Base-by-base conservation (phyloP, 2,329 filamentous ascomycete species). In the Fusarium albidum region DNA sequence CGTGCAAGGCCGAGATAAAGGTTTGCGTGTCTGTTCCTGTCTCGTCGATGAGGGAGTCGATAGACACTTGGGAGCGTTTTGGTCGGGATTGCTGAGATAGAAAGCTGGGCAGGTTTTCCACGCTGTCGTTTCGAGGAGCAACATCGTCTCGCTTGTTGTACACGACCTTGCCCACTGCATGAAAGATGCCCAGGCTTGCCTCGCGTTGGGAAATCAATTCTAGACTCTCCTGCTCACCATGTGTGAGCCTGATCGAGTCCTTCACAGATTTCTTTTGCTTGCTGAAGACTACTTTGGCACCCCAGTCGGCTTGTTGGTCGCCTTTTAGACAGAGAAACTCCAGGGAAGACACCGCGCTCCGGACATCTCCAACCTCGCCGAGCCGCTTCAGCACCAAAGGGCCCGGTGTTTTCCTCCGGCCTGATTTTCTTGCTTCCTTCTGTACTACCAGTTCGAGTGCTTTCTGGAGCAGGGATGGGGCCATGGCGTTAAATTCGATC, bases 401-500 rank as follows among this genome's bases (percentile, higher is more conserved):
- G 0, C 93, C 91, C 1, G 92, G 91, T 0, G 90, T 91, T 49
- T 84, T 87, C 49, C 83, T 84, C 44, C 92, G 82, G 5, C 89
- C 89, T 3, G 91, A 96, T 61, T 87, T 86, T 13, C 88, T 82
- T 1, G 92, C 89, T 72, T 98, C 93, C 71, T 97, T 97, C 64
- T 89, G 81, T 1, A 98, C 84, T 3, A 96, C 82, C 3, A 90
- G 73, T 49, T 95, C 90, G 5, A 99, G 77, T 1, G 94, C 94
- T 73, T 94, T 96, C 11, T 86, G 82, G 66, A 99, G 83, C 34
- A 94, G 84, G 0, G 94, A 95, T 0, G 92, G 88, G 0, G 95
- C 95, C 55, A 99, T 88, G 11, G 90, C 84, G 67, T 99, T 99
- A 75, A 98, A 99, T 61, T 96, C 93, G 59, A 99, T 91, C 6